Evolutionary conservation across 2,329 filamentous ascomycete genomes (phyloP).

Genomic region (Colletotrichum sp.): DNA sequence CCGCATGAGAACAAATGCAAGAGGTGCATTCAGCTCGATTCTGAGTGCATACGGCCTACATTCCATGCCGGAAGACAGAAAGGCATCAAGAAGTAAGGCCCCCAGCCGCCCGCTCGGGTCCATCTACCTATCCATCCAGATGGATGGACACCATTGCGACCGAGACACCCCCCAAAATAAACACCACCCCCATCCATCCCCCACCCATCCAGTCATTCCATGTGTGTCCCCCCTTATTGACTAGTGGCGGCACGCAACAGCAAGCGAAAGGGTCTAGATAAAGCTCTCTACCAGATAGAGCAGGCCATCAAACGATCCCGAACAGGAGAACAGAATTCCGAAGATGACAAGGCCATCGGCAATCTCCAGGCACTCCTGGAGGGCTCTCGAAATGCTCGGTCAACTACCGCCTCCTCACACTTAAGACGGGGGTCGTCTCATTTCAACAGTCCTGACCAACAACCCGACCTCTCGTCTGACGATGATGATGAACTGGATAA

Average conservation of each 20-base stretch:
- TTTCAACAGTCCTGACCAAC: constrained; percentile 26
- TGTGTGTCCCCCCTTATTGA: constrained; percentile 15
- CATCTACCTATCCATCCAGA: neutral
- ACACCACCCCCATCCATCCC: neutral
- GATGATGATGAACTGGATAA: constrained; percentile 36
- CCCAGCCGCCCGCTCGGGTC: neutral
- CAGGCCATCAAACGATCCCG: constrained; percentile 67
- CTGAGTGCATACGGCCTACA: constrained; percentile 72
- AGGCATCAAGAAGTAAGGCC: constrained; percentile 74
- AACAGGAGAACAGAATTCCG: constrained; percentile 44
- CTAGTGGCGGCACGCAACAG: constrained; percentile 40
- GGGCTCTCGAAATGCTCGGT: constrained; percentile 21
- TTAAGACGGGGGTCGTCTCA: constrained; percentile 14
- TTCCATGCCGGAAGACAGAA: constrained; percentile 77
- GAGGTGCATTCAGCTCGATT: constrained; percentile 61
- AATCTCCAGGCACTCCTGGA: constrained; percentile 46
- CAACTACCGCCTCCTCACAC: constrained; percentile 24
- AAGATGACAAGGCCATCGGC: constrained; percentile 50
- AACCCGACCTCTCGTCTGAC: constrained; percentile 34
- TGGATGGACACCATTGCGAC: neutral
- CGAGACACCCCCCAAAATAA: neutral
- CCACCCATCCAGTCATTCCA: neutral
- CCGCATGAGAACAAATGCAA: constrained; percentile 59
- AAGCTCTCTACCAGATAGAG: constrained; percentile 76
- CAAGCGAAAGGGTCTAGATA: constrained; percentile 76